These are phyloP conservation scores for Dicorynia guianensis DNA, from an alignment of 306 rosid genomes.

Conservation along the genomic window DNA sequence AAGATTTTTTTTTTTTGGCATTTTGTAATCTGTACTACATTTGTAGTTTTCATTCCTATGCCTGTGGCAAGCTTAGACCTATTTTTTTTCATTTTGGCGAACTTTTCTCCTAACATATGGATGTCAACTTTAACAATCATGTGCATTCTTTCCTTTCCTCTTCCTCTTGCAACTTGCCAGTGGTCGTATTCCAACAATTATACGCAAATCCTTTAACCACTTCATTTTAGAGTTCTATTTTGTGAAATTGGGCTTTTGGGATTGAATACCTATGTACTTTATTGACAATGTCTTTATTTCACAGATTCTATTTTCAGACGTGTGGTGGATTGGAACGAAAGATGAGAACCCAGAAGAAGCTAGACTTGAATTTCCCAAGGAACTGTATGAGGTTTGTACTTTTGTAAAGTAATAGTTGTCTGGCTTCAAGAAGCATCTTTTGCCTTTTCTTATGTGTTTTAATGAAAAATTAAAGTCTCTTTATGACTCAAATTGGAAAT, in stretches of 20 bases:
- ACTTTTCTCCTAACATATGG: constrained; percentile 4
- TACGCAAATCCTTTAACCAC: constrained; percentile 26
- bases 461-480: constrained; percentile 14
- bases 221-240: constrained; percentile 28
- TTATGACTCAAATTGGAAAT: constrained; percentile 31
- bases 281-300: constrained; percentile 37
- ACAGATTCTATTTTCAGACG: constrained; percentile 89
- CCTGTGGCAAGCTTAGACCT: constrained; percentile 22
- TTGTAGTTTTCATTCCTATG: constrained; percentile 11
- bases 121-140: neutral
- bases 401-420: constrained; percentile 15
- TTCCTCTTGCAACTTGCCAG: constrained; percentile 2
- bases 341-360: constrained; percentile 85
- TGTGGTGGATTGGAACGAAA: constrained; percentile 93
- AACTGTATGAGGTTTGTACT: constrained; percentile 60
- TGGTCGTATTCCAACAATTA: constrained; percentile 15
- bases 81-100: neutral
- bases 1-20: neutral
- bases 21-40: neutral
- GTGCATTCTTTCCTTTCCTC: constrained; percentile 1
- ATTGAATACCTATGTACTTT: constrained; percentile 21
- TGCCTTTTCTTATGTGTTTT: constrained; percentile 28
- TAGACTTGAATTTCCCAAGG: constrained; percentile 79
- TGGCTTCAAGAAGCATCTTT: constrained; percentile 33
- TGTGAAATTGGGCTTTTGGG: constrained; percentile 24